Evolutionary conservation across 768 basidiomycete species (phyloP), one percentile per base, ranked within the genome.

Genomic region (Psilocybe subaeruginosa): DNA sequence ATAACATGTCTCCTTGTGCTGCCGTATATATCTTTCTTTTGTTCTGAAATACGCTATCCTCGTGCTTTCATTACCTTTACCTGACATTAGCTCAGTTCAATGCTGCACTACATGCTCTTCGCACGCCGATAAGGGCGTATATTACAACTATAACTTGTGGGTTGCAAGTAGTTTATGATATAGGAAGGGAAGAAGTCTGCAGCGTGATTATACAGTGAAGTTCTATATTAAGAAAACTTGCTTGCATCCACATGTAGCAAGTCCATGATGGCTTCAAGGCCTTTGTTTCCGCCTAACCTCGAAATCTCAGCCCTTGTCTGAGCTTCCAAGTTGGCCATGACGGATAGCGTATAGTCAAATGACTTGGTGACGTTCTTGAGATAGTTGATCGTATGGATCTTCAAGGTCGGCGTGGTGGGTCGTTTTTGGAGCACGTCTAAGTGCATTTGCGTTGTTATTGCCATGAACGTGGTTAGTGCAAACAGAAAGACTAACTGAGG

Each of bases 381-480:
- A 70, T 96, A 95, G 16, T 82, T 75, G 57, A 99, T 93, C 1
- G 89, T 84, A 71, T 95, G 90, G 1, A 75, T 74, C 72, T 98
- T 98, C 43, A 94, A 81, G 0, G 91, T 91, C 1, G 90, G 87
- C 0, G 90, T 92, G 2, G 85, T 81, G 0, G 96, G 93, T 1
- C 92, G 84, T 76, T 97, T 94, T 70, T 95, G 92, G 3, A 99
- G 85, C 31, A 97, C 89, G 65, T 95, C 94, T 97, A 52, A 19
- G 27, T 11, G 33, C 27, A n/a, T 9, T 33, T 12, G 29, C 37
- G 49, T 37, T 2, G 33, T 6, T 33, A 14, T 47, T 17, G 62
- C 3, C 11, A 19, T 27, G 27, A 2, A 30, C 64, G 8, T 30
- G n/a, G 45, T 41, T 31, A 16, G n/a, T 12, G 5, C 35, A 51